phyloP scores from a whole-genome alignment of 352 stramenopile species.

The Globisporangium nunn region DNA sequence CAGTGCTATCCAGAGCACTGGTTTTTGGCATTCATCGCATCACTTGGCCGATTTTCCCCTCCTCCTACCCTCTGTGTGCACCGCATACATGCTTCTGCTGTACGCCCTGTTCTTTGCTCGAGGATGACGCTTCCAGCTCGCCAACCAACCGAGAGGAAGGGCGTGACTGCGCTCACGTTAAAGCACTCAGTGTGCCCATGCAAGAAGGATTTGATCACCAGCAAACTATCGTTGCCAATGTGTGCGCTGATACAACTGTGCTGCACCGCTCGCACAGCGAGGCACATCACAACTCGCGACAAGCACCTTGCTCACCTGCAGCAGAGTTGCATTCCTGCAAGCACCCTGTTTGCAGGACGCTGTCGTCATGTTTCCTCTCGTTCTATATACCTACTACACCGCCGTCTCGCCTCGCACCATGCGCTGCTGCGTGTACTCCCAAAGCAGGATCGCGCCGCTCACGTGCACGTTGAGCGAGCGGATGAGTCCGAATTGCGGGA shows the following conservation, averaged over 20 bases:
- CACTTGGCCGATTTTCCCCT: too few relatives aligned
- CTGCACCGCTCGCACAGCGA: too few relatives aligned
- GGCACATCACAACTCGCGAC: not conserved
- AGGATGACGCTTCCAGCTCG: not conserved
- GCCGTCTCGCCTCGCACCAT: slow-evolving; percentile 12
- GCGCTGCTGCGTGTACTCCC: slow-evolving; percentile 94
- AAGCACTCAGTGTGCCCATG: not conserved
- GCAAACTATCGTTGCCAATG: too few relatives aligned
- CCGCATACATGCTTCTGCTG: not conserved
- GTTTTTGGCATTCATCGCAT: too few relatives aligned
- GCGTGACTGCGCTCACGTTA: too few relatives aligned
- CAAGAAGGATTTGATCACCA: not conserved
- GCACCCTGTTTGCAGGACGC: not conserved
- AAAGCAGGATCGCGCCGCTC: slow-evolving; percentile 92
- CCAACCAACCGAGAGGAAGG: too few relatives aligned
- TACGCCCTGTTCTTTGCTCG: not conserved
- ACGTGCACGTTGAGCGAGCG: slow-evolving; percentile 97
- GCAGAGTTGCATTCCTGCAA: not conserved
- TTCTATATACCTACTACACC: not conserved
- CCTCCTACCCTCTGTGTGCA: too few relatives aligned
- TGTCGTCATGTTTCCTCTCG: not conserved
- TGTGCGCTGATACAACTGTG: too few relatives aligned
- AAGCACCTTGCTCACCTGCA: not conserved
- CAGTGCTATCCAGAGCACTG: too few relatives aligned
- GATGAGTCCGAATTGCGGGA: slow-evolving; percentile 96